phyloP scores from a whole-genome alignment of 257 asterid species.

The Echites panduratus region DNA sequence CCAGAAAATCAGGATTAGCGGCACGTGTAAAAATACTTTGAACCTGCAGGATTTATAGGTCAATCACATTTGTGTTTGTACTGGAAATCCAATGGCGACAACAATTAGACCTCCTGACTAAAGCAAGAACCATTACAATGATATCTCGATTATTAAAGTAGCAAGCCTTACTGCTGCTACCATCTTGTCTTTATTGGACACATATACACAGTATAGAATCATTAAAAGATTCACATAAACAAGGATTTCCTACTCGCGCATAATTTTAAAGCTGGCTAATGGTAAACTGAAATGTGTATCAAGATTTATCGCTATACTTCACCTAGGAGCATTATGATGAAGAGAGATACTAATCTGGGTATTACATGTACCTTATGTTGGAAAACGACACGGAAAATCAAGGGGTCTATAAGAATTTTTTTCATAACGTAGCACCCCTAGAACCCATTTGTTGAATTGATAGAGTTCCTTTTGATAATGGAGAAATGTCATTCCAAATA shows the following conservation, averaged over 20 bases:
- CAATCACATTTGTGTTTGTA: neutral
- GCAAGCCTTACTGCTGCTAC: neutral
- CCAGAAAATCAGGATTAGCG: slow-evolving; percentile 26
- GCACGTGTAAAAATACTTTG: slow-evolving; percentile 27
- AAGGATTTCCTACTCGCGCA: no score
- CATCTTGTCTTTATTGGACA: neutral
- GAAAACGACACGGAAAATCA: no score
- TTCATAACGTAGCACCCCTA: no score
- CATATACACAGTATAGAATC: neutral
- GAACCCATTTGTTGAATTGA: no score
- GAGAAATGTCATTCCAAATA: no score
- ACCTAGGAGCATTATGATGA: neutral
- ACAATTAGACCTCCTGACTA: neutral
- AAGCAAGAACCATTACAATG: neutral
- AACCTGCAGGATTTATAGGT: slow-evolving; percentile 20
- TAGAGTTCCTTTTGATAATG: no score
- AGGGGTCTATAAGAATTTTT: no score
- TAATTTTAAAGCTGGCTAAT: neutral
- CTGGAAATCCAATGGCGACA: neutral
- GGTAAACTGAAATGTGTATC: neutral
- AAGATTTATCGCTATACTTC: neutral
- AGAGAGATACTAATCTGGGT: neutral
- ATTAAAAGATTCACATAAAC: neutral
- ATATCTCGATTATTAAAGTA: neutral
- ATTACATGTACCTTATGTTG: neutral